These are phyloP conservation scores for Choricystis sp. DNA, from an alignment of 139 green algal genomes.

Conservation along the genomic window DNA sequence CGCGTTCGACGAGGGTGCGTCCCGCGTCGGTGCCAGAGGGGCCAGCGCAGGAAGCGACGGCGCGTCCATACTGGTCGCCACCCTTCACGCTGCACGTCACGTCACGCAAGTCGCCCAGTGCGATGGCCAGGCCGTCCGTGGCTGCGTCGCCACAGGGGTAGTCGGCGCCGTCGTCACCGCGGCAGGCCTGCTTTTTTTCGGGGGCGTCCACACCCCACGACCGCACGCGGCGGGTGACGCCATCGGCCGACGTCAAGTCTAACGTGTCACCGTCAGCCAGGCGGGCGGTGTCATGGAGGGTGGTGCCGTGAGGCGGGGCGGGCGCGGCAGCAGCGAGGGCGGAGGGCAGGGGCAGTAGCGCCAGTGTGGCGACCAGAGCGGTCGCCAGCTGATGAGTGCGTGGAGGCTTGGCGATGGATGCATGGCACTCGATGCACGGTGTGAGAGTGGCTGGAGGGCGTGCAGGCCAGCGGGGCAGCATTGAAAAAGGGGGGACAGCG, in stretches of 20 bases:
- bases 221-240: conserved; percentile 21
- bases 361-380: conserved; percentile 2
- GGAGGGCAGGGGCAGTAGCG: conserved; percentile 5
- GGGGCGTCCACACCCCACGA: conserved; percentile 64
- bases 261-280: conserved; percentile 55
- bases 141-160: conserved; percentile 22
- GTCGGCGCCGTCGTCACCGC: conserved; percentile 6
- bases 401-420: no score
- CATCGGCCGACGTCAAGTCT: conserved; percentile 25
- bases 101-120: conserved; percentile 19
- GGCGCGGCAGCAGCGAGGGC: conserved; percentile 1
- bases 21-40: conserved; percentile 7
- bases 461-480: no score
- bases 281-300: conserved; percentile 21
- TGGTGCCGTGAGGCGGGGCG: conserved; percentile 4
- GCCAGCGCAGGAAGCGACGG: conserved; percentile 38
- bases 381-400: no score
- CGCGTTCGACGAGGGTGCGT: conserved; percentile 55
- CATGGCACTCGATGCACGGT: no score
- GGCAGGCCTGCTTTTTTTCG: conserved; percentile 55
- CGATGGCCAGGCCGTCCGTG: conserved; percentile 2
- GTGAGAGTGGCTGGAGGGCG: no score
- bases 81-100: conserved; percentile 38
- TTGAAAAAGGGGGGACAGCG: no score
- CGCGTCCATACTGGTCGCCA: conserved; percentile 51